Evolutionary conservation across 139 green algal genomes (phyloP).

Genomic region (Coelastrella sp.): DNA sequence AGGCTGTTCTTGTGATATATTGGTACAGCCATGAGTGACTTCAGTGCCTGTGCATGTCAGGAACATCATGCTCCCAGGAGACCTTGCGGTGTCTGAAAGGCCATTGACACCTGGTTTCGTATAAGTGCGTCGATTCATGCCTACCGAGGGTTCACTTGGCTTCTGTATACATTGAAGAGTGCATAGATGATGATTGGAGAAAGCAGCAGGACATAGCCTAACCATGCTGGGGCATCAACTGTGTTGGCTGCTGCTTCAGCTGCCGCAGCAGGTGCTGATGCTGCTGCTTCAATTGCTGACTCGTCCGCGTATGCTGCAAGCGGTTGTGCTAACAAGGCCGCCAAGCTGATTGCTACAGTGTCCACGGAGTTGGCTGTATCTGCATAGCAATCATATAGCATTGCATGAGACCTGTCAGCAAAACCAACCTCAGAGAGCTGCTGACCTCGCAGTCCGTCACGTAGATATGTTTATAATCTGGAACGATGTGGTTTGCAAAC

Average conservation of each 20-base stretch:
- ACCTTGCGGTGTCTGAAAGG: no score
- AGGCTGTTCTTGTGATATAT: no score
- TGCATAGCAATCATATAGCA: no score
- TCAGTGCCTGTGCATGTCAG: no score
- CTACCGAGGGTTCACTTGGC: slow-evolving; percentile 22
- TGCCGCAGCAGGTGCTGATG: not conserved
- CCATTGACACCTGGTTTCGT: no score
- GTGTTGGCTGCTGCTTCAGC: not conserved
- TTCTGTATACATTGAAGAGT: slow-evolving; percentile 33
- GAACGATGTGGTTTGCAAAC: no score
- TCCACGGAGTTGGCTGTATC: not conserved
- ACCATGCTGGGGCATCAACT: slow-evolving; percentile 20
- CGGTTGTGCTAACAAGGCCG: slow-evolving; percentile 11
- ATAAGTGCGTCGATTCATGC: no score
- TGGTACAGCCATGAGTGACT: no score
- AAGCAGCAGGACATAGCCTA: slow-evolving; percentile 27
- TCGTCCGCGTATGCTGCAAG: slow-evolving; percentile 33
- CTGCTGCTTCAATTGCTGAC: not conserved
- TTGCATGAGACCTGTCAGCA: no score
- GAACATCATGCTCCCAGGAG: not conserved
- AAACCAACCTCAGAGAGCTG: no score
- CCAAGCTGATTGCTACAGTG: not conserved
- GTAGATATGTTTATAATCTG: no score
- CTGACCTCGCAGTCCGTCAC: no score
- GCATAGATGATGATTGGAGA: slow-evolving; percentile 39